phyloP scores from a whole-genome alignment of 1,284 basidiomycete genomes.

The Testicularia cyperi region DNA sequence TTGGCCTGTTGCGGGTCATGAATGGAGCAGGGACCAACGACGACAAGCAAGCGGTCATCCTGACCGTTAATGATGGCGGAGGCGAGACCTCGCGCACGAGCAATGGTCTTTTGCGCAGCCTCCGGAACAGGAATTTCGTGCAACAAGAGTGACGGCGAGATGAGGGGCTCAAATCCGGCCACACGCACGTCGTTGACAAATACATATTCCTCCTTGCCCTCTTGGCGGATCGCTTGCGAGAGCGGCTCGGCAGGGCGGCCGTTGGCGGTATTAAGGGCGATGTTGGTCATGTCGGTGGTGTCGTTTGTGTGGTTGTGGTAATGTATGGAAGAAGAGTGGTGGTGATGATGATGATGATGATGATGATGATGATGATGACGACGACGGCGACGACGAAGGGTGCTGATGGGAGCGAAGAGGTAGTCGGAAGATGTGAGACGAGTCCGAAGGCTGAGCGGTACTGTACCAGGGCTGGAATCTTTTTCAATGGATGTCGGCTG shows the following conservation, averaged over 20 bases:
- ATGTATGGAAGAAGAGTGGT: neutral
- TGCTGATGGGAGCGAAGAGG: no score
- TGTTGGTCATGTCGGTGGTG: constrained; percentile 15
- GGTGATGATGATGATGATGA: neutral
- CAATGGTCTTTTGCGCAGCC: constrained; percentile 47
- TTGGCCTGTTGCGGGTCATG: constrained; percentile 85
- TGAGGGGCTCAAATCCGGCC: constrained; percentile 57
- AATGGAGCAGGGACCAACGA: constrained; percentile 86
- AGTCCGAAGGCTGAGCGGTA: no score
- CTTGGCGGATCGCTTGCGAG: constrained; percentile 16
- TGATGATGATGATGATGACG: neutral
- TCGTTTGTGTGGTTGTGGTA: no score
- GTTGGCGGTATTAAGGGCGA: constrained; percentile 38
- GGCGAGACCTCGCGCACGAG: constrained; percentile 44
- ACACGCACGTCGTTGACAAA: constrained; percentile 55
- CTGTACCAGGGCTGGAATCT: no score
- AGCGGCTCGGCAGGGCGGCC: constrained; percentile 32
- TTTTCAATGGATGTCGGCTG: no score
- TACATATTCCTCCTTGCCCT: constrained; percentile 24
- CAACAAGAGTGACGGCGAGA: constrained; percentile 51
- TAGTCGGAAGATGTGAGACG: no score
- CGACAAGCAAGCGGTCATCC: constrained; percentile 58
- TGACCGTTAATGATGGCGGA: constrained; percentile 52
- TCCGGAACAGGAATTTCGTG: constrained; percentile 55
- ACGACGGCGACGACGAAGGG: no score